Conservation (phyloP, 1,139 yeast species). For the Saccharomyces hybrid region DNA sequence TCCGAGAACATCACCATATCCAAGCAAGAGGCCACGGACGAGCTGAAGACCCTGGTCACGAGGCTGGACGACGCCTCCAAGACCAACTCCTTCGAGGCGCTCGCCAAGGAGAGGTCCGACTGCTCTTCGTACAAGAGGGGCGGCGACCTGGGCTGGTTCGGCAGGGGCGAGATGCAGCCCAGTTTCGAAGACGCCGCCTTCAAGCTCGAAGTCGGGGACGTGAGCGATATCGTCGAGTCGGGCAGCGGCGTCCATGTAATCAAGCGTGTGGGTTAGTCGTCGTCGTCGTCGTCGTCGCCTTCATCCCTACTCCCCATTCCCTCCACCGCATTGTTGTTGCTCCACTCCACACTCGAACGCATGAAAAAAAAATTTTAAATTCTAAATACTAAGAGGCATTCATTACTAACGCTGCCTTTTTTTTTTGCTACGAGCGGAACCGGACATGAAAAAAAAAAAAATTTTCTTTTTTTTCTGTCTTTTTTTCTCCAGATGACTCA, state of each 20-base stretch:
- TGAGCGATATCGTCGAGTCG: slow-evolving; percentile 77
- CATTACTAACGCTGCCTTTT: not conserved
- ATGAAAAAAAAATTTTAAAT: not conserved
- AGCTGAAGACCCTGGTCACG: slow-evolving; percentile 51
- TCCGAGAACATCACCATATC: slow-evolving; percentile 64
- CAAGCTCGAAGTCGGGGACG: slow-evolving; percentile 71
- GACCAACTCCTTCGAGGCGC: slow-evolving; percentile 47
- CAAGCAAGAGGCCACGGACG: slow-evolving; percentile 76
- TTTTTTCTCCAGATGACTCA: not conserved
- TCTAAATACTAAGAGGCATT: not conserved
- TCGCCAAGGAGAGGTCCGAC: slow-evolving; percentile 81
- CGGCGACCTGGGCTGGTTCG: slow-evolving; percentile 88
- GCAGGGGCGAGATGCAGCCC: slow-evolving; percentile 92
- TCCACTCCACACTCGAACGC: not conserved
- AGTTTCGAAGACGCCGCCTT: slow-evolving; percentile 85
- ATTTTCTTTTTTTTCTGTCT: not conserved
- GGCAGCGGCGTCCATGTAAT: slow-evolving; percentile 89
- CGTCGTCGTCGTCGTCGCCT: too few relatives aligned
- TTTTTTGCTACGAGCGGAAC: not conserved
- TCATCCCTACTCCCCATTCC: too few relatives aligned
- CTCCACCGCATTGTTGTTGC: not conserved
- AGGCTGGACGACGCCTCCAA: slow-evolving; percentile 58
- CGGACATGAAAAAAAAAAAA: not conserved
- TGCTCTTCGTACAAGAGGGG: slow-evolving; percentile 81
- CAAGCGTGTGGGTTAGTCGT: slow-evolving; percentile 61